Percentiles rank a stretch among this genome's conserved stretches.
Evolutionary conservation across 78 protist genomes (phyloP).

Genomic region (Dictyostelium intermedium): DNA sequence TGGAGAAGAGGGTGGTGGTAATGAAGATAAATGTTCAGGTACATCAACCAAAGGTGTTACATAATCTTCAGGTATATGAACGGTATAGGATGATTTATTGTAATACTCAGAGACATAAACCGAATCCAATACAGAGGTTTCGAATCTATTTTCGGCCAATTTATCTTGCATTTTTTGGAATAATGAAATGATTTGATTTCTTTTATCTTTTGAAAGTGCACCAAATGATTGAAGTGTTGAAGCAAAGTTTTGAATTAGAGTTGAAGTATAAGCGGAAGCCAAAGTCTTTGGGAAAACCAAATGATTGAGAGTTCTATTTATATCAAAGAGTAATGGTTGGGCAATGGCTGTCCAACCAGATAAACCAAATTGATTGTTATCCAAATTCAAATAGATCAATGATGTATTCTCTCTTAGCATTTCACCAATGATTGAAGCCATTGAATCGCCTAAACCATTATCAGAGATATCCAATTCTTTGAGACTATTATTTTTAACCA

Average conservation of each 20-base stretch:
- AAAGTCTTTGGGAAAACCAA: slow-evolving; percentile 37
- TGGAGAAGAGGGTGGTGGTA: slow-evolving; percentile 77
- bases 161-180: slow-evolving; percentile 79
- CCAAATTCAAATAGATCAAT: slow-evolving; percentile 32
- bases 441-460: slow-evolving; percentile 45
- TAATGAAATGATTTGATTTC: slow-evolving; percentile 19
- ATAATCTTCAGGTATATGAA: neutral
- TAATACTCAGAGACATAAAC: slow-evolving; percentile 55
- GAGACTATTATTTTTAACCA: slow-evolving; percentile 37
- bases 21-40: slow-evolving; percentile 64
- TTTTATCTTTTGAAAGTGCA: slow-evolving; percentile 18
- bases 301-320: slow-evolving; percentile 44
- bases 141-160: slow-evolving; percentile 72
- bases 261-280: slow-evolving; percentile 50
- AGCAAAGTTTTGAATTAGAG: slow-evolving; percentile 44
- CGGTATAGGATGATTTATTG: neutral
- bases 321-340: slow-evolving; percentile 68
- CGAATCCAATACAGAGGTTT: slow-evolving; percentile 43
- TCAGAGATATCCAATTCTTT: slow-evolving; percentile 65
- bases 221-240: slow-evolving; percentile 61
- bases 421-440: slow-evolving; percentile 54
- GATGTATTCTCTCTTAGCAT: slow-evolving; percentile 57
- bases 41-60: slow-evolving; percentile 20
- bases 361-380: slow-evolving; percentile 55
- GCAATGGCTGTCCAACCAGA: slow-evolving; percentile 66